These are phyloP conservation scores for Neophaeococcomyces aloes DNA, from an alignment of 2,329 filamentous ascomycete genomes.

Conservation along the genomic window DNA sequence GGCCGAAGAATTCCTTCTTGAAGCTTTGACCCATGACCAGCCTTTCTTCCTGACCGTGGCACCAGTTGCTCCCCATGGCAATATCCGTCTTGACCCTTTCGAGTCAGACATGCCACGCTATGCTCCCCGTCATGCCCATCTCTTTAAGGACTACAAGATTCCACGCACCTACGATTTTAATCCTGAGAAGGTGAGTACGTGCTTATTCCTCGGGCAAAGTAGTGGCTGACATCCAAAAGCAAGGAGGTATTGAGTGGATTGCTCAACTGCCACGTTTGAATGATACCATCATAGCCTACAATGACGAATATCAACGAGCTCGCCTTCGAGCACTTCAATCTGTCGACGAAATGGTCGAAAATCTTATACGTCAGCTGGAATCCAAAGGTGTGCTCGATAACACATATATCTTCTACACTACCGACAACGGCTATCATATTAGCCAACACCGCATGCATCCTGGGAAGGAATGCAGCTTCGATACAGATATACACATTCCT, in stretches of 20 bases:
- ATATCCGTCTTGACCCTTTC: conserved; percentile 25
- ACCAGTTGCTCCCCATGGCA: conserved; percentile 54
- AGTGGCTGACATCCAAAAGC: conserved; percentile 16
- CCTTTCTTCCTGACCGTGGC: conserved; percentile 59
- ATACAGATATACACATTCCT: conserved; percentile 50
- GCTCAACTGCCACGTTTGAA: conserved; percentile 18
- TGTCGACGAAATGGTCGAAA: conserved; percentile 35
- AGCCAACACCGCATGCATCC: conserved; percentile 48
- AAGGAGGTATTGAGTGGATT: too few relatives aligned
- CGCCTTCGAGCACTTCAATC: conserved; percentile 23
- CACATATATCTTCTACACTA: conserved; percentile 50
- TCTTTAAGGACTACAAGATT: conserved; percentile 13
- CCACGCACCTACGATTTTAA: conserved; percentile 22
- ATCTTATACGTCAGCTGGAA: conserved; percentile 33
- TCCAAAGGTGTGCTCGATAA: conserved; percentile 36
- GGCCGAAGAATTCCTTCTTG: conserved; percentile 47
- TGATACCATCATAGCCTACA: conserved; percentile 12
- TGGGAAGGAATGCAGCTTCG: conserved; percentile 47
- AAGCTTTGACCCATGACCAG: conserved; percentile 41
- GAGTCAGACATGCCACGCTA: not conserved
- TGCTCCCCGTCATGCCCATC: not conserved
- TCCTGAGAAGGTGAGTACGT: conserved; percentile 9
- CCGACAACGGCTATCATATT: conserved; percentile 51
- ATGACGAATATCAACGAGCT: conserved; percentile 16
- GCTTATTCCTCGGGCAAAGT: too few relatives aligned